phyloP scores from a whole-genome alignment of 768 basidiomycete genomes.

The Podaxis sp. region DNA sequence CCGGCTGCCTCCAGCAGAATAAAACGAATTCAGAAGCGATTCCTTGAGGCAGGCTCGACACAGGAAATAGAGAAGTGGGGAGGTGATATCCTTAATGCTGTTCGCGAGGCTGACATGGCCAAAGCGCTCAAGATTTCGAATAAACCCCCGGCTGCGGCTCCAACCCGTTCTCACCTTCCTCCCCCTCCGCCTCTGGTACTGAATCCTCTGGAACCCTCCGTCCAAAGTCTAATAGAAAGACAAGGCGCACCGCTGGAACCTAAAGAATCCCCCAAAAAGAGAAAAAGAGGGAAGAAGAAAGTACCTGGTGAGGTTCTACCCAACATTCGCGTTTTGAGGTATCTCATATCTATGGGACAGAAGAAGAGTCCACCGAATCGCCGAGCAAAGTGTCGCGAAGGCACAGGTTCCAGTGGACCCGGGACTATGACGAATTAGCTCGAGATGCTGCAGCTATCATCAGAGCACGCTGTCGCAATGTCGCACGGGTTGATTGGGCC shows the following conservation, averaged over 20 bases:
- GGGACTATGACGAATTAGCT: slow-evolving; percentile 86
- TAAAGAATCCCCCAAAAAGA: slow-evolving; percentile 13
- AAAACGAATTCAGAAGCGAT: slow-evolving; percentile 53
- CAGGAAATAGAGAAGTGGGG: slow-evolving; percentile 62
- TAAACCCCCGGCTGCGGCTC: slow-evolving; percentile 19
- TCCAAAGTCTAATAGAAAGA: slow-evolving; percentile 26
- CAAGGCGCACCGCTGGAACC: slow-evolving; percentile 29
- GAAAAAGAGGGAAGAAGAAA: slow-evolving; percentile 25
- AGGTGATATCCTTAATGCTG: slow-evolving; percentile 51
- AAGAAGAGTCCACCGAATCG: slow-evolving; percentile 26
- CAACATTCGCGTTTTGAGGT: not conserved
- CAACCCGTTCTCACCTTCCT: slow-evolving; percentile 23
- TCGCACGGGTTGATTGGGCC: slow-evolving; percentile 63
- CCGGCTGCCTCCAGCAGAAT: slow-evolving; percentile 47
- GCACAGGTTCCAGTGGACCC: slow-evolving; percentile 79
- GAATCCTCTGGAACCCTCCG: slow-evolving; percentile 19
- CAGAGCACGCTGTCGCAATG: slow-evolving; percentile 67
- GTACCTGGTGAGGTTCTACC: not conserved
- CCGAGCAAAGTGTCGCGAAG: slow-evolving; percentile 50
- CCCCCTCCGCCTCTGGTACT: slow-evolving; percentile 12
- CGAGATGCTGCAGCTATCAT: slow-evolving; percentile 85
- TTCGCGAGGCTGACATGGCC: slow-evolving; percentile 55
- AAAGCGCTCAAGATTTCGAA: slow-evolving; percentile 38
- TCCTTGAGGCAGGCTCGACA: slow-evolving; percentile 55
- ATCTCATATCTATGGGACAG: slow-evolving; percentile 7